Conservation (phyloP, 2,329 filamentous ascomycete species). For the Davidsoniella eucalypti region DNA sequence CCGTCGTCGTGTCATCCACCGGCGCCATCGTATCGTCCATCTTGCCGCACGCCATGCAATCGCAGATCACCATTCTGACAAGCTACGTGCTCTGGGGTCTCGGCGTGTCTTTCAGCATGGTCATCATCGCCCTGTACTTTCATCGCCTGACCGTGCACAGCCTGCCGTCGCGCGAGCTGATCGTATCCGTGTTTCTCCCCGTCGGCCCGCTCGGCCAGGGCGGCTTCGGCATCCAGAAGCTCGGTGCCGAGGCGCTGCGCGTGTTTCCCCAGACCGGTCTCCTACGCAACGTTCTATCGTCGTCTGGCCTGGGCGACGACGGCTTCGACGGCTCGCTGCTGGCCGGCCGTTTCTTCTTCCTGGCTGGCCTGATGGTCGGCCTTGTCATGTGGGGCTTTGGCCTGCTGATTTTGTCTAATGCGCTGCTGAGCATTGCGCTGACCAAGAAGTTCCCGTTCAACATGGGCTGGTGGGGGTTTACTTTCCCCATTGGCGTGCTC, state of each 20-base stretch:
- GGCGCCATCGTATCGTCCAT: slow-evolving; percentile 48
- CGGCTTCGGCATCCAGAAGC: slow-evolving; percentile 40
- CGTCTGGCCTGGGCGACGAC: slow-evolving; percentile 15
- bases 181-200: slow-evolving; percentile 51
- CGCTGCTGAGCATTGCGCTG: slow-evolving; percentile 25
- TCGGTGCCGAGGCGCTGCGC: slow-evolving; percentile 30
- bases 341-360: slow-evolving; percentile 28
- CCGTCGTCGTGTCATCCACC: slow-evolving; percentile 47
- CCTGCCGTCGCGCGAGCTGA: slow-evolving; percentile 47
- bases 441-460: slow-evolving; percentile 28
- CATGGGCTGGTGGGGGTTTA: slow-evolving; percentile 33
- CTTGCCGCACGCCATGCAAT: slow-evolving; percentile 36
- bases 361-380: slow-evolving; percentile 16
- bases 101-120: slow-evolving; percentile 39
- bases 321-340: slow-evolving; percentile 39
- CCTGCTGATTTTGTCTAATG: slow-evolving; percentile 27
- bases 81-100: slow-evolving; percentile 56
- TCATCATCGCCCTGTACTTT: slow-evolving; percentile 51
- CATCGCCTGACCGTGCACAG: slow-evolving; percentile 50
- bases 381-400: slow-evolving; percentile 30
- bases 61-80: slow-evolving; percentile 43
- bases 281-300: slow-evolving; percentile 17
- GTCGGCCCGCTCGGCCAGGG: slow-evolving; percentile 52
- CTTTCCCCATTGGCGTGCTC: slow-evolving; percentile 30
- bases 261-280: slow-evolving; percentile 24